A percentile compares a stretch with the other conserved stretches of the same genome.
Conservation (phyloP, 768 basidiomycete species). For the Macrocybe gigantea region DNA sequence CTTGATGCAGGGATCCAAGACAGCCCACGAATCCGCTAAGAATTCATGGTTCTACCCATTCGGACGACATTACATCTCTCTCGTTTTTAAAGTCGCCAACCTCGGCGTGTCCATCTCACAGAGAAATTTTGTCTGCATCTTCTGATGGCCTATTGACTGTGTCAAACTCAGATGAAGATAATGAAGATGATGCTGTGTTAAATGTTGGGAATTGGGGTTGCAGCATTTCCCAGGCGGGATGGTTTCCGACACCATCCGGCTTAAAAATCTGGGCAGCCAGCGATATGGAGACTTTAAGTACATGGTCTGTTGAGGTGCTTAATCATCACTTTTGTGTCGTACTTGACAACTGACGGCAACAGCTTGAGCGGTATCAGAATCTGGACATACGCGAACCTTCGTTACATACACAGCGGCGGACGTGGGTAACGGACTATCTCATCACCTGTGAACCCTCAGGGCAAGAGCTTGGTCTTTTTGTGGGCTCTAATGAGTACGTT, state of each 20-base stretch:
- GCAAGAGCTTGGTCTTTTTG: slow-evolving; percentile 48
- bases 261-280: slow-evolving; percentile 74
- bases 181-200: slow-evolving; percentile 83
- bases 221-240: slow-evolving; percentile 74
- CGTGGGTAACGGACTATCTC: slow-evolving; percentile 79
- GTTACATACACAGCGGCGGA: slow-evolving; percentile 45
- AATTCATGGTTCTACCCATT: slow-evolving; percentile 82
- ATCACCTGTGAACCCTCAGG: slow-evolving; percentile 42
- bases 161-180: slow-evolving; percentile 66
- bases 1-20: slow-evolving; percentile 70
- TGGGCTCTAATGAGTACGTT: slow-evolving; percentile 70
- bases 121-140: slow-evolving; percentile 68
- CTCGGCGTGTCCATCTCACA: slow-evolving; percentile 9
- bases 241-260: slow-evolving; percentile 34
- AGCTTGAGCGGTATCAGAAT: slow-evolving; percentile 57
- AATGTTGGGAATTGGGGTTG: slow-evolving; percentile 85
- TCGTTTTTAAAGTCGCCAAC: slow-evolving; percentile 37
- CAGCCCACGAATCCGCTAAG: slow-evolving; percentile 64
- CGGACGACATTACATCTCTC: slow-evolving; percentile 85
- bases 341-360: slow-evolving; percentile 1
- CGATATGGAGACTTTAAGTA: slow-evolving; percentile 93
- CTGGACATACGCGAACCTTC: slow-evolving; percentile 64
- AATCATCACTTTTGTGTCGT: neutral
- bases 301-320: slow-evolving; percentile 70
- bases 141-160: slow-evolving; percentile 78